Percentiles rank a stretch among this genome's conserved stretches.
phyloP scores from a whole-genome alignment of 129 eudicot species.

The Helianthus tuberosus region DNA sequence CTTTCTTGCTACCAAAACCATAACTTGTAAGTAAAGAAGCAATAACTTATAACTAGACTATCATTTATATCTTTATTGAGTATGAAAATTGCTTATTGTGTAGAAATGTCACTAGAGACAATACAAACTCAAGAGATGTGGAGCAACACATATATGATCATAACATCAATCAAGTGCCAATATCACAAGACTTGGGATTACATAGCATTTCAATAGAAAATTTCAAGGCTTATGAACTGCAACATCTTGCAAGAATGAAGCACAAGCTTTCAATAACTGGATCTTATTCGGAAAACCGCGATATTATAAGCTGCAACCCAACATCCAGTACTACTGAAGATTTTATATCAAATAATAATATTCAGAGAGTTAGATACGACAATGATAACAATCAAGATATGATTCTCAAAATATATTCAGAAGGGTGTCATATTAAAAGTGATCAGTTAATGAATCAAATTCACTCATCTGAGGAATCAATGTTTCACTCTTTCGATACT shows the following conservation, averaged over 20 bases:
- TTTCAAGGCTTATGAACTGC: constrained; percentile 23
- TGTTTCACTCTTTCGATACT: constrained; percentile 14
- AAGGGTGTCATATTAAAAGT: constrained; percentile 36
- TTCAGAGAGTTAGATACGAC: not conserved
- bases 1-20: constrained; percentile 43
- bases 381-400: constrained; percentile 33
- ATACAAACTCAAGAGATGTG: not conserved
- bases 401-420: constrained; percentile 43
- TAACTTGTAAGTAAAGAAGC: constrained; percentile 51
- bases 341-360: constrained; percentile 24
- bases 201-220: constrained; percentile 17
- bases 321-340: constrained; percentile 44
- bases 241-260: constrained; percentile 44
- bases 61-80: not conserved
- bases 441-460: constrained; percentile 27
- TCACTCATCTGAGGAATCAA: constrained; percentile 20
- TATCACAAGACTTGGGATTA: constrained; percentile 54
- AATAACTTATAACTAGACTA: not conserved
- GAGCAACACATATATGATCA: constrained; percentile 18
- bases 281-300: constrained; percentile 36
- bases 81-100: not conserved
- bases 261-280: constrained; percentile 28
- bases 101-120: constrained; percentile 20
- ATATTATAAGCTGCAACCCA: constrained; percentile 41
- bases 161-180: constrained; percentile 21